Conservation (phyloP, 2,329 filamentous ascomycete genomes). For the Pseudogymnoascus verrucosus region DNA sequence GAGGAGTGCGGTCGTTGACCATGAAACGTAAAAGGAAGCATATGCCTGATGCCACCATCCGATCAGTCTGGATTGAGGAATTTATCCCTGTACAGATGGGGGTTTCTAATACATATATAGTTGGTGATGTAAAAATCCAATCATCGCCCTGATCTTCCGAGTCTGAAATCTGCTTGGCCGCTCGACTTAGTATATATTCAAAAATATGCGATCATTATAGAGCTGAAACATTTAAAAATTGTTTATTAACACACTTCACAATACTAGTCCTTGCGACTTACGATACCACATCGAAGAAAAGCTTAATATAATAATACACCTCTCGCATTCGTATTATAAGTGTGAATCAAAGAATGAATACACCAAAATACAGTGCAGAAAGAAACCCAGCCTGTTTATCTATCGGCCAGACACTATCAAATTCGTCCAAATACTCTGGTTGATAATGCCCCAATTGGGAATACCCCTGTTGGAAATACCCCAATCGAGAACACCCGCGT, state of each 20-base stretch:
- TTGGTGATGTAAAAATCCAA: background rate
- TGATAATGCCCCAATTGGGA: too few species aligned
- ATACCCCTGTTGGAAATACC: too few species aligned
- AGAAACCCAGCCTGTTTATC: background rate
- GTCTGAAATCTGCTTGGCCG: too few species aligned
- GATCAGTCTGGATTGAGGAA: background rate
- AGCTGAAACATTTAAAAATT: too few species aligned
- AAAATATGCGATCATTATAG: too few species aligned
- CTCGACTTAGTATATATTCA: too few species aligned
- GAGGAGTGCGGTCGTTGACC: too few species aligned
- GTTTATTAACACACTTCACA: too few species aligned
- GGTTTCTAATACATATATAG: background rate
- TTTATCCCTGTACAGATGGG: background rate
- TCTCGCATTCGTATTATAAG: background rate
- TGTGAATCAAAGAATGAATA: background rate
- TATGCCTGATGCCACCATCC: background rate
- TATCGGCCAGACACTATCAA: background rate
- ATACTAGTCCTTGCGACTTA: background rate
- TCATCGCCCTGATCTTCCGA: background rate
- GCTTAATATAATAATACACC: background rate
- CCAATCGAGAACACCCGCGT: background rate
- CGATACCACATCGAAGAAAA: background rate
- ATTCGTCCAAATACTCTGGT: background rate
- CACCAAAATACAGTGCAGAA: background rate
- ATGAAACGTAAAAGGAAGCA: background rate